Evolutionary conservation across 83 land plant species (phyloP), one percentile per base, ranked within the genome.

Genomic region (Diphasiastrum complanatum): DNA sequence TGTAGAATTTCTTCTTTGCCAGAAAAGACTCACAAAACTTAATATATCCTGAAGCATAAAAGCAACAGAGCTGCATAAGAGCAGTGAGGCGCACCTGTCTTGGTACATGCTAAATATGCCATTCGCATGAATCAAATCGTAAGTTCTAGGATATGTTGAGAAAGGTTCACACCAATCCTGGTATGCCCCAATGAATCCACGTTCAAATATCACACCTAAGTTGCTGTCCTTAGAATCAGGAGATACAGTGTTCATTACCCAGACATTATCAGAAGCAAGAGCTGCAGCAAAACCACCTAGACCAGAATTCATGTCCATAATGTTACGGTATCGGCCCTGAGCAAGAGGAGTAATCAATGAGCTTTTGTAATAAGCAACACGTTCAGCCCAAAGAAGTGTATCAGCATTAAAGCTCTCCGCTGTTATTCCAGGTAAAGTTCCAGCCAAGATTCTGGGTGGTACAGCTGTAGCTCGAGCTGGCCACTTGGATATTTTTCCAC

Each of bases 91-190:
- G 59, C 80, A 88, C 95, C 79, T 84, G 70, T 82, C 75, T 72
- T 84, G 77, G 65, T 88, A 88, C 78, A 88, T 70, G 68, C 78
- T 82, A 68, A 89, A 85, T 59, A 89, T 33, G 5, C 86, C 79
- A 68, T 70, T 60, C 23, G 87, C 96, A 76, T 89, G 96, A 50
- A 89, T 80, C 11, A 89, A 80, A 49, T 89, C 76, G 32, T 73
- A 73, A 5, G 76, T 73, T 41, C 76, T 49, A 4, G 76, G 76
- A 32, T 73, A 73, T 34, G 76, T 67, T 4, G 76, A 67, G 45
- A 73, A 73, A n/a, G 76, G 66, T 43, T 73, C 72, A 31, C 76
- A 73, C 76, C 76, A 73, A 30, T 73, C 63, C 23, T 73, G 72
- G 27, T 60, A 61, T 2, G 66, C 55, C 4, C 76, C 76, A 41